These are phyloP conservation scores for Mikania micrantha DNA, from an alignment of 129 eudicot genomes.

Conservation along the genomic window DNA sequence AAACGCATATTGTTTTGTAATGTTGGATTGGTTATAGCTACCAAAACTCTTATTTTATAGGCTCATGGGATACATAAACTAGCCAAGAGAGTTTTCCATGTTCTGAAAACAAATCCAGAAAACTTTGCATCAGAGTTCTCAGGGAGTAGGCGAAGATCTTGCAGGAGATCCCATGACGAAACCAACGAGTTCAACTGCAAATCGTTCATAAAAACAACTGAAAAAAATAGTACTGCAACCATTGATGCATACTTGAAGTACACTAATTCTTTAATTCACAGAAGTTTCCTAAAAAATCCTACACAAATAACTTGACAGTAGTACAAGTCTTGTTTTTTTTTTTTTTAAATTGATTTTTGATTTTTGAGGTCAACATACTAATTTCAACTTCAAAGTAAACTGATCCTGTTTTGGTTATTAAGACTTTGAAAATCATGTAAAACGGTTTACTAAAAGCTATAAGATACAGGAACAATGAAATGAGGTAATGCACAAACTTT, in stretches of 20 bases:
- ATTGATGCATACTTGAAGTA: slow-evolving; percentile 6
- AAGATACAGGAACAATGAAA: neutral
- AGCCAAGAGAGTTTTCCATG: slow-evolving; percentile 69
- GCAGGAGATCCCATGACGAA: slow-evolving; percentile 46
- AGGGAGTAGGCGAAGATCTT: slow-evolving; percentile 63
- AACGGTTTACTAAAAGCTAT: neutral
- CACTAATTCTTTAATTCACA: slow-evolving; percentile 2
- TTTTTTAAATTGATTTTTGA: neutral
- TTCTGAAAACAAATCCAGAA: slow-evolving; percentile 60
- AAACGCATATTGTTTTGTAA: neutral
- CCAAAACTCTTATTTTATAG: slow-evolving; percentile 26
- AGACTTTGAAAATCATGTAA: neutral
- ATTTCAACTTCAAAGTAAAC: neutral
- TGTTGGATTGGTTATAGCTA: neutral
- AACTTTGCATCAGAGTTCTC: slow-evolving; percentile 55
- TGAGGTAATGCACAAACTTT: neutral
- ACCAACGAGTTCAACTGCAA: slow-evolving; percentile 26
- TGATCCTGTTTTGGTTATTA: neutral
- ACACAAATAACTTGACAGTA: neutral
- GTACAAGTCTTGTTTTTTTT: neutral
- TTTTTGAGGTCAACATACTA: slow-evolving; percentile 12
- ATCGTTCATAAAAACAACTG: slow-evolving; percentile 13
- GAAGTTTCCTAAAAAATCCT: slow-evolving; percentile 9
- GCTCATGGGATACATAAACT: slow-evolving; percentile 77
- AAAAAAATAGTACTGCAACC: slow-evolving; percentile 11